Evolutionary conservation across 2,329 filamentous ascomycete genomes (phyloP), one percentile per base, ranked within the genome.

Genomic region (Blastomyces emzantsi): DNA sequence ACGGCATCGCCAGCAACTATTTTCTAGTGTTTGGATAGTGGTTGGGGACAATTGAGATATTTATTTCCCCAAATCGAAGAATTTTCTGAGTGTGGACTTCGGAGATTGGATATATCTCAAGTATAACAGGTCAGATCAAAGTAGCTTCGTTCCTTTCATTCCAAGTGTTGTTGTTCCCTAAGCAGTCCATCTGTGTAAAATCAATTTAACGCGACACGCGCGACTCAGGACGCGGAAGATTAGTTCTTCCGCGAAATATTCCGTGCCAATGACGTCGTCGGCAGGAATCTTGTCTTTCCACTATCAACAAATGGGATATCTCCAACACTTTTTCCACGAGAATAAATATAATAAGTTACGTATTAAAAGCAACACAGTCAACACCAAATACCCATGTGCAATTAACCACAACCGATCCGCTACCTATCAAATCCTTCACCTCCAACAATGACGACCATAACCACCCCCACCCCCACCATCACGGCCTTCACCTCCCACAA

Each of bases 401-500:
- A 51, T 15, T 25, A 28, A 15, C 47, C 13, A 13, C 13, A 22
- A 51, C 22, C 11, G 3, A 51, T 47, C 19, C 8, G 6, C 7
- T 11, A 49, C 47, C 47, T 25, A 0, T n/a, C 11, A 33, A 39
- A 45, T 13, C 55, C 9, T 19, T 45, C 2, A 59, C 11, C n/a
- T 8, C 55, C 11, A 64, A 64, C 52, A n/a, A 66, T 64, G 60
- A 33, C 62, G 28, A 39, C 25, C 57, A 56, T 47, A 3, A 9
- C 11, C 19, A n/a, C 13, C 55, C 76, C 78, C 65, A 1, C 7
- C 36, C 30, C n/a, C 33, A 36, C 33, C 33, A 36, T 25, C 55
- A 17, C 41, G 54, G 56, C 51, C 1, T 9, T 25, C 55, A 22
- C 36, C 55, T 76, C 78, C 65, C 64, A 56, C 63, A 13, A 33